Base-by-base conservation (phyloP, 2,329 filamentous ascomycete genomes). In the Colletotrichum shisoi region DNA sequence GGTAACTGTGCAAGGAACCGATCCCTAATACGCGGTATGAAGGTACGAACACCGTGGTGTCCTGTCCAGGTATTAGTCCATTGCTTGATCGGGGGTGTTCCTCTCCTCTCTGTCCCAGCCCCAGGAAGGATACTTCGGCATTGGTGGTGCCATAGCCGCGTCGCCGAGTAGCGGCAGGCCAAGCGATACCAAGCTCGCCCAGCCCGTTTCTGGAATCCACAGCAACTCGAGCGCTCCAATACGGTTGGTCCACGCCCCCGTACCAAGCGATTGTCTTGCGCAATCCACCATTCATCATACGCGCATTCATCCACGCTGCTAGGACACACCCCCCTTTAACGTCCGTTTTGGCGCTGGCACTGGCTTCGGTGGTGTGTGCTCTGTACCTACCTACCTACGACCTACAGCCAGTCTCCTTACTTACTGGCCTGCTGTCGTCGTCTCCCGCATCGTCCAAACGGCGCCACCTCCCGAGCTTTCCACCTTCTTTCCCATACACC, bases 221-320 rank as follows among this genome's bases (percentile, higher is more conserved):
- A 54, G 42, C 61, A 64, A 54, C 61, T 68, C 24, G 42, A 44
- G 56, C 54, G 62, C 65, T 60, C 56, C 65, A 68, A 59, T 65
- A 56, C 62, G 60, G 65, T 65, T 68, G 65, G 56, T 49, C 62
- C 65, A 65, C 62, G 54, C 64, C 64, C 60, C 65, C 61, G 65
- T 68, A 68, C 65, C 62, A 68, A 68, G 63, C 63, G 61, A 60
- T 60, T 44, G 65, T 60, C 61, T 68, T 68, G 65, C 65, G 65
- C 65, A 68, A 68, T 68, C 62, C 56, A 64, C 61, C 62, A 54
- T 63, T 45, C 37, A 57, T 39, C 52, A 34, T 9, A 34, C 59
- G 45, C 53, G 5, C 53, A 19, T 34, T 40, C 34, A 52, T 34
- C 39, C 57, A 48, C 46, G 44, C 57, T 40, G 24, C 31, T 39